Evolutionary conservation across 2,329 filamentous ascomycete species (phyloP).

Genomic region (Domatiomyces globalis): DNA sequence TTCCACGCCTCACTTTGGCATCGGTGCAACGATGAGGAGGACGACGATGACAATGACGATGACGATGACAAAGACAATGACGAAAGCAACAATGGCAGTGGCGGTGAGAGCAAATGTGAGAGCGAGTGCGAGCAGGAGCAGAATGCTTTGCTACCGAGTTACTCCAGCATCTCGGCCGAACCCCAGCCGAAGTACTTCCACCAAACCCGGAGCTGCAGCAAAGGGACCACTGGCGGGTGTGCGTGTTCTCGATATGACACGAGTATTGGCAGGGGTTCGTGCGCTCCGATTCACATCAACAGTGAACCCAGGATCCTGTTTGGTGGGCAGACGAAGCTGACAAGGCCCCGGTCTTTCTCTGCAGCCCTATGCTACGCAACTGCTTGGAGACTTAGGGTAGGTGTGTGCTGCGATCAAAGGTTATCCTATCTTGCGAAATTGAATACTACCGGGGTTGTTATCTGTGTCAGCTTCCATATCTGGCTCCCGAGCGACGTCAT

Average conservation of each 20-base stretch:
- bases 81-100: background rate
- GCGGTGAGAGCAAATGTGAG: background rate
- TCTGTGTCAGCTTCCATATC: too few species aligned
- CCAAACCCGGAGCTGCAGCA: background rate
- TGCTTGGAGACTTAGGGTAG: constrained; percentile 88
- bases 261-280: constrained; percentile 83
- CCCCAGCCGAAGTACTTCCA: background rate
- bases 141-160: background rate
- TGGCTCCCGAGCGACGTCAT: too few species aligned
- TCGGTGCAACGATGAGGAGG: background rate
- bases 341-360: background rate
- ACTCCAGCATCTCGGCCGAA: background rate
- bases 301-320: background rate
- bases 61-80: background rate
- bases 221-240: constrained; percentile 60
- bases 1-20: background rate
- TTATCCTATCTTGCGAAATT: too few species aligned
- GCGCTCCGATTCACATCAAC: constrained; percentile 3
- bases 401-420: constrained; percentile 17
- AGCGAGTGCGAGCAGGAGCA: background rate
- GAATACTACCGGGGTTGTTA: too few species aligned
- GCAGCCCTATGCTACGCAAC: constrained; percentile 94
- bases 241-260: constrained; percentile 87
- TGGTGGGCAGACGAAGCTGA: background rate
- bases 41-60: background rate